These are phyloP conservation scores for Periconia sp. DNA, from an alignment of 2,329 filamentous ascomycete species.

Conservation along the genomic window DNA sequence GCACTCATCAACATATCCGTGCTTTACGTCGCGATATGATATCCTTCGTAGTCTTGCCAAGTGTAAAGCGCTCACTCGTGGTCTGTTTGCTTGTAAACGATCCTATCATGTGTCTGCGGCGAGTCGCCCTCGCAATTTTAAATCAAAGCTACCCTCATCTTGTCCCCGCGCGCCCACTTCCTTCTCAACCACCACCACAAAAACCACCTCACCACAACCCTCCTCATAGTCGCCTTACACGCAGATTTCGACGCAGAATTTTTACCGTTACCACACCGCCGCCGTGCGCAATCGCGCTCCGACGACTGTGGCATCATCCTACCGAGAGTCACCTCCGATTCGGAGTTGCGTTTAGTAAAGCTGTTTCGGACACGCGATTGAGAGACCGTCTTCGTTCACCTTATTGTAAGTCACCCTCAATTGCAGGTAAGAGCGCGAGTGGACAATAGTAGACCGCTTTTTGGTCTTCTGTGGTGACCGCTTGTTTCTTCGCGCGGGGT, in stretches of 20 bases:
- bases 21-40: not conserved
- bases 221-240: too few relatives aligned
- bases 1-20: not conserved
- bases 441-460: not conserved
- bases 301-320: not conserved
- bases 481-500: not conserved
- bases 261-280: not conserved
- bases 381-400: not conserved
- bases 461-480: not conserved
- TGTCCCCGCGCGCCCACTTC: not conserved
- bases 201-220: not conserved
- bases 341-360: not conserved
- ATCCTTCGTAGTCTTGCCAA: not conserved
- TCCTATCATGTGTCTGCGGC: not conserved
- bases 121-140: not conserved
- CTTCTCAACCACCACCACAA: not conserved
- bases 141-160: not conserved
- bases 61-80: not conserved
- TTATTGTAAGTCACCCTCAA: not conserved
- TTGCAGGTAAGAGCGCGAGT: not conserved
- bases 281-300: not conserved
- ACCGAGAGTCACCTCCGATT: not conserved
- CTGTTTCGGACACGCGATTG: not conserved
- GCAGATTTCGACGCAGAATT: not conserved
- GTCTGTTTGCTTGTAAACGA: not conserved